These are phyloP conservation scores for Metschnikowia sp. DNA, from an alignment of 805 yeast genomes.

Conservation along the genomic window DNA sequence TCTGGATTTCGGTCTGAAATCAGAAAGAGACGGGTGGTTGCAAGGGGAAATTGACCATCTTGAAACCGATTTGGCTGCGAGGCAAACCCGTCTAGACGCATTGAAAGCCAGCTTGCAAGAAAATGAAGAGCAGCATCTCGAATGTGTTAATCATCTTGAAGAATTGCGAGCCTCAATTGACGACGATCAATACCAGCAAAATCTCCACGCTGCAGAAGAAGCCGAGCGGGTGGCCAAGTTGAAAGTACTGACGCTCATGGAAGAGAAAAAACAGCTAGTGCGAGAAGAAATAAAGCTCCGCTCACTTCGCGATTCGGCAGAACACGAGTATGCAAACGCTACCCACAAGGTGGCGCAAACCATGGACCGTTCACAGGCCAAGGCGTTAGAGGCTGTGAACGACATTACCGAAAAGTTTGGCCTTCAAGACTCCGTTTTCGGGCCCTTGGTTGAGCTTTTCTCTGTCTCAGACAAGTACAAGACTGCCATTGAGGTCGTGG, in stretches of 20 bases:
- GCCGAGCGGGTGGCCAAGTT: slow-evolving; percentile 40
- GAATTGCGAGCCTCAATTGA: slow-evolving; percentile 2
- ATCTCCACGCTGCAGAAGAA: slow-evolving; percentile 20
- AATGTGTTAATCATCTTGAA: slow-evolving; percentile 9
- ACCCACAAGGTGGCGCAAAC: slow-evolving; percentile 64
- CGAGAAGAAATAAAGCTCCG: slow-evolving; percentile 68
- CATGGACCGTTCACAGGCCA: slow-evolving; percentile 67
- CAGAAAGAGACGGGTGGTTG: slow-evolving; percentile 70
- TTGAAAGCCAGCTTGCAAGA: slow-evolving; percentile 9
- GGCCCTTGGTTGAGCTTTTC: slow-evolving; percentile 82
- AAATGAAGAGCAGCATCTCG: slow-evolving; percentile 25
- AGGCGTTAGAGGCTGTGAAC: slow-evolving; percentile 68
- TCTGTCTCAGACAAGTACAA: slow-evolving; percentile 78
- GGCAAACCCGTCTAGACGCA: slow-evolving; percentile 2
- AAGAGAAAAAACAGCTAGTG: slow-evolving; percentile 72
- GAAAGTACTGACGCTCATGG: slow-evolving; percentile 47
- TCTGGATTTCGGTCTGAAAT: slow-evolving; percentile 50
- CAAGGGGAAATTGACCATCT: slow-evolving; percentile 44
- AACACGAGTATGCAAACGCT: slow-evolving; percentile 53
- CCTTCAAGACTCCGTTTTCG: slow-evolving; percentile 59
- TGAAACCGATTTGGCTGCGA: slow-evolving; percentile 16
- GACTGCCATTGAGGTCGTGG: slow-evolving; percentile 83
- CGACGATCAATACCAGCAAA: not conserved
- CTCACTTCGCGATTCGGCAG: slow-evolving; percentile 52
- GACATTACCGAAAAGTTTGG: slow-evolving; percentile 59